These are phyloP conservation scores for Saccharum spontaneum DNA, from an alignment of 176 grass and related monocot species.

Conservation along the genomic window DNA sequence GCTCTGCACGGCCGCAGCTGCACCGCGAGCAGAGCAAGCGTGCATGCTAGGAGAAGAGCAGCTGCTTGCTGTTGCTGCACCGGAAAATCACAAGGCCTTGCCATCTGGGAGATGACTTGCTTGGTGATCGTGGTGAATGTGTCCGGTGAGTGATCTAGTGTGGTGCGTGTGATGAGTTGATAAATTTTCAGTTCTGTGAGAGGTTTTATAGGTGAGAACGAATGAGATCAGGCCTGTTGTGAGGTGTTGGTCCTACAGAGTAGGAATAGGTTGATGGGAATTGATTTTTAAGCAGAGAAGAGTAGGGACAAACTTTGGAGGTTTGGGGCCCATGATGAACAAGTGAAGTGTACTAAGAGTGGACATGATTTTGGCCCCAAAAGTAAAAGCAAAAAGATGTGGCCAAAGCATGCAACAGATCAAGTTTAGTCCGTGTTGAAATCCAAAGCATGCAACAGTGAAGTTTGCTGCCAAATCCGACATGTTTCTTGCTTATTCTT, in stretches of 20 bases:
- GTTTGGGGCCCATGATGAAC: background rate
- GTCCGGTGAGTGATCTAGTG: background rate
- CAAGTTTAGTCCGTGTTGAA: background rate
- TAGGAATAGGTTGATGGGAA: conserved; percentile 5
- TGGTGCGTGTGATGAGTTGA: background rate
- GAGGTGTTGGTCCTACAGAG: background rate
- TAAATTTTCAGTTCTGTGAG: background rate
- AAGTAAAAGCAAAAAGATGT: background rate
- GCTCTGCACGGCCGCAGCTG: conserved; percentile 29
- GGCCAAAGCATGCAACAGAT: too few relatives aligned
- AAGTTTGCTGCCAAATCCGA: background rate
- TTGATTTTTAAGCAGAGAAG: background rate
- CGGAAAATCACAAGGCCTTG: background rate
- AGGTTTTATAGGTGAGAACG: background rate
- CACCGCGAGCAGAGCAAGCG: conserved; percentile 29
- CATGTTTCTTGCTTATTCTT: conserved; percentile 21
- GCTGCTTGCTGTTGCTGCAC: background rate
- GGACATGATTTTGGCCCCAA: conserved; percentile 10
- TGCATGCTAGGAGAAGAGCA: conserved; percentile 28
- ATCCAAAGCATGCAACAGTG: background rate
- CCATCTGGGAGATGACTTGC: background rate
- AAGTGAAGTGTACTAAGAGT: background rate
- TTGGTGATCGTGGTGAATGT: background rate
- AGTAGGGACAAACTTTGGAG: background rate
- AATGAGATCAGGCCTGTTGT: background rate